Evolutionary conservation across 2,329 filamentous ascomycete species (phyloP), one percentile per base, ranked within the genome.

Genomic region (Calonectria crousiana): DNA sequence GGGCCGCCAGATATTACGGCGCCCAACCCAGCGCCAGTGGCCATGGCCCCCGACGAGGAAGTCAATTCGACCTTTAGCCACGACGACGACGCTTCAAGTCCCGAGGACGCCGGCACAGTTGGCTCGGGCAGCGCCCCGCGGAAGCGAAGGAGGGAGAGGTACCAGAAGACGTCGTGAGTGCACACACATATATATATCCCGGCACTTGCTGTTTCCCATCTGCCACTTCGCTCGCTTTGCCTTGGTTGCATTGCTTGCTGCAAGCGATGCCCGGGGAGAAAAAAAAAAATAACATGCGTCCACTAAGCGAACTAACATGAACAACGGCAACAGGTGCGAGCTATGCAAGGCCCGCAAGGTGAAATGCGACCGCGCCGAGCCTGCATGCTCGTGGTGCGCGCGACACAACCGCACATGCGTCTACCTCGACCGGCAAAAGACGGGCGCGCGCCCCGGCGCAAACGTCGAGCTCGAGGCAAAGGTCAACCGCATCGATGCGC

Each of bases 381-480:
- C 90, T 2, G 89, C 89, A n/a, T 94, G 93, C 83, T 92, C 92
- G 28, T 94, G 93, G 93, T 95, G 93, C 82, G 85, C 90, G 65
- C 90, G 92, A 66, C 93, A 94, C 83, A 89, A 89, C 72, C 90
- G 93, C 76, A 78, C 88, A 52, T 94, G 93, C 81, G 91, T 93
- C 81, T 94, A 94, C 81, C 91, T 91, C 74, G 92, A 93, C 79
- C 88, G 93, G 52, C 93, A 94, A 85, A 94, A 94, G 82, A 92
- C 93, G 10, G 93, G 93, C 3, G 87, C 90, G 47, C 86, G 90
- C 36, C 89, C 92, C 78, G 92, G 91, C 56, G 92, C 92, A 82
- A 90, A 90, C 18, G 85, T 91, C 66, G 91, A 93, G 83, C 87
- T 93, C 6, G 91, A 89, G 77, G 84, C 85, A 66, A 92, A 87